Conservation (phyloP, 2,329 filamentous ascomycete species). For the Chaetomiaceae sp. region DNA sequence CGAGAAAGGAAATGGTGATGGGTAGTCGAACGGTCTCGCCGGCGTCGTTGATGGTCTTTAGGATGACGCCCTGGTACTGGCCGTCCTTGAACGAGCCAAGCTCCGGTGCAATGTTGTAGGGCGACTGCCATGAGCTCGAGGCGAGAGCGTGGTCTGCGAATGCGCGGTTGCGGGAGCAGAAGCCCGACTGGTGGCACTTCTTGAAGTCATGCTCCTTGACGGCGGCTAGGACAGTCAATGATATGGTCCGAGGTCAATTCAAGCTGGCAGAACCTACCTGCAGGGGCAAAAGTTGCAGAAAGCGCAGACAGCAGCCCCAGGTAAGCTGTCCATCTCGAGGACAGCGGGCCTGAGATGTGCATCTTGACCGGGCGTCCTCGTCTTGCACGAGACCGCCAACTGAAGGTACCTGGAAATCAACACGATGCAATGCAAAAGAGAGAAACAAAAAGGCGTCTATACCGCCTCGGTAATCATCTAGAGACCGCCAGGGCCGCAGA, state of each 20-base stretch:
- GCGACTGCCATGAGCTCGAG: constrained; percentile 68
- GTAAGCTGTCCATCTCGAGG: constrained; percentile 61
- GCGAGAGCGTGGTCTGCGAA: constrained; percentile 74
- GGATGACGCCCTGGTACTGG: constrained; percentile 71
- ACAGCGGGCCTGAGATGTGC: constrained; percentile 47
- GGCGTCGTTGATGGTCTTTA: constrained; percentile 67
- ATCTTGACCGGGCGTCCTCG: constrained; percentile 35
- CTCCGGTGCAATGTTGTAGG: constrained; percentile 70
- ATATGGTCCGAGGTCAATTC: neutral
- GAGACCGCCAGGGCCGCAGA: constrained; percentile 16
- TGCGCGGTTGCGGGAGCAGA: constrained; percentile 91
- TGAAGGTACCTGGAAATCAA: neutral
- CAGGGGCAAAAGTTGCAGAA: constrained; percentile 57
- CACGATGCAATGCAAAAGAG: constrained; percentile 5
- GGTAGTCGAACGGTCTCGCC: constrained; percentile 73
- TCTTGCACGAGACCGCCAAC: neutral
- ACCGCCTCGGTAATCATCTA: constrained; percentile 13
- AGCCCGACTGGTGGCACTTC: constrained; percentile 90
- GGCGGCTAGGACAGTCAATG: constrained; percentile 48
- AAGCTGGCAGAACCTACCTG: constrained; percentile 46
- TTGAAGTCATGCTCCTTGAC: constrained; percentile 99
- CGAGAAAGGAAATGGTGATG: constrained; percentile 79
- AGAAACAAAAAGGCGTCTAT: constrained; percentile 1
- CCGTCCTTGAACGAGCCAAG: constrained; percentile 75
- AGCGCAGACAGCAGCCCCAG: constrained; percentile 57